Evolutionary conservation across 352 stramenopile genomes (phyloP).

Genomic region (Phytophthora pluvialis): DNA sequence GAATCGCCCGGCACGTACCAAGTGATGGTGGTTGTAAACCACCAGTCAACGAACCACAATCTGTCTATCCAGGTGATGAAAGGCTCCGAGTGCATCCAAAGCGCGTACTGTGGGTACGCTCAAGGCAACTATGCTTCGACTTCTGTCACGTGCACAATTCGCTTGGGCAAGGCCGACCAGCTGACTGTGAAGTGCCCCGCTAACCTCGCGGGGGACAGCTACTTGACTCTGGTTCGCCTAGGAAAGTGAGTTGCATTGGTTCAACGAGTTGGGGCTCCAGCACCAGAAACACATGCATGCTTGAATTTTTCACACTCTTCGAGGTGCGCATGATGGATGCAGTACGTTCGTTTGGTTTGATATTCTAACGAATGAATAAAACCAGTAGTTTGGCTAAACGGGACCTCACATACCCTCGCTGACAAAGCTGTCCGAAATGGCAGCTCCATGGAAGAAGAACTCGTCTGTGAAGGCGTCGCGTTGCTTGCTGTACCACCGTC

Average conservation of each 20-base stretch:
- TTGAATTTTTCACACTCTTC: too few species aligned
- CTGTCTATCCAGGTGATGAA: slow-evolving; percentile 14
- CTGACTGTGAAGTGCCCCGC: slow-evolving; percentile 1
- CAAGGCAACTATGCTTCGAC: slow-evolving; percentile 4
- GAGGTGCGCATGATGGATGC: too few species aligned
- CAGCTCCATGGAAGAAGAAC: too few species aligned
- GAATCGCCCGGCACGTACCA: slow-evolving; percentile 8
- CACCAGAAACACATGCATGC: too few species aligned
- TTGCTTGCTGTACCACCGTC: too few species aligned
- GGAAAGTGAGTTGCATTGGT: background rate
- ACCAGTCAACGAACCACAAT: background rate
- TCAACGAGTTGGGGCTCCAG: too few species aligned
- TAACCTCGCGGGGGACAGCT: slow-evolving; percentile 1
- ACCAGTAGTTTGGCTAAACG: too few species aligned
- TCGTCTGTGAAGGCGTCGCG: too few species aligned
- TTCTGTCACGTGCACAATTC: background rate
- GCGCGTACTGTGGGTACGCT: slow-evolving; percentile 1
- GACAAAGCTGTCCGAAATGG: too few species aligned
- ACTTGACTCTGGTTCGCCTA: slow-evolving; percentile 10
- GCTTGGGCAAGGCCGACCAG: background rate
- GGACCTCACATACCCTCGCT: too few species aligned
- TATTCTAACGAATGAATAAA: too few species aligned
- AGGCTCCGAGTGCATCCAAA: slow-evolving; percentile 16
- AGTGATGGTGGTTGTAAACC: slow-evolving; percentile 16
- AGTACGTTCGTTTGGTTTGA: too few species aligned